Conservation (phyloP, 108 stramenopile genomes). For the Conticribra guillardii region DNA sequence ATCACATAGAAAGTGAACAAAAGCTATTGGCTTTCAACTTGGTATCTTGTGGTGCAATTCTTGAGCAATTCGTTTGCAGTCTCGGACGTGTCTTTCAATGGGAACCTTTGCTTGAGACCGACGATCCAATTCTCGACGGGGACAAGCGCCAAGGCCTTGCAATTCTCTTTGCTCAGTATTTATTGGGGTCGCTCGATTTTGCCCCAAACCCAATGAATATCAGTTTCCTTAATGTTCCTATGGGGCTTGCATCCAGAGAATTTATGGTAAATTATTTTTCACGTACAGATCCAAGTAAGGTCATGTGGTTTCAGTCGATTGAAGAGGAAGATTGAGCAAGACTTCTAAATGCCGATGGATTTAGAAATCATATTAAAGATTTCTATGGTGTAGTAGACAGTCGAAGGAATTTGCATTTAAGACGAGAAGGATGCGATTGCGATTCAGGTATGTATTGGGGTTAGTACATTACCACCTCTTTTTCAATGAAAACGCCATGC, state of each 20-base stretch:
- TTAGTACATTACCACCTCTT: no score
- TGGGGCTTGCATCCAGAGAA: conserved; percentile 15
- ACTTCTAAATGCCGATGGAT: no score
- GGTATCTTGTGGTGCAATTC: conserved; percentile 4
- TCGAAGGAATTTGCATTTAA: no score
- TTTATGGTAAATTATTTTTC: conserved; percentile 11
- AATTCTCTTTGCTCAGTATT: conserved; percentile 36
- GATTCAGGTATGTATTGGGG: no score
- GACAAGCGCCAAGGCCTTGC: conserved; percentile 25
- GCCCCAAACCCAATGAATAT: conserved; percentile 32
- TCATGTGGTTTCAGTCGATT: conserved; percentile 27
- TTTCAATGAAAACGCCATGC: no score
- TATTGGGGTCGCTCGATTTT: conserved; percentile 46
- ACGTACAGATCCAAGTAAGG: neutral
- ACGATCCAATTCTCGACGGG: neutral
- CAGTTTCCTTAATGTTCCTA: conserved; percentile 34
- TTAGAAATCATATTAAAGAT: no score
- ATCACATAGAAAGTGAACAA: conserved; percentile 45
- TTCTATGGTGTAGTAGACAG: no score
- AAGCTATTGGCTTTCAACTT: conserved; percentile 40
- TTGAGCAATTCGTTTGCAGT: conserved; percentile 54
- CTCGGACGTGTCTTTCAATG: conserved; percentile 40
- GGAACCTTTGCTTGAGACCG: conserved; percentile 23
- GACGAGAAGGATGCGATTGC: no score
- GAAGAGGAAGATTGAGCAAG: no score